These are phyloP conservation scores for Fusarium sambucinum DNA, from an alignment of 2,329 filamentous ascomycete species.

Conservation along the genomic window DNA sequence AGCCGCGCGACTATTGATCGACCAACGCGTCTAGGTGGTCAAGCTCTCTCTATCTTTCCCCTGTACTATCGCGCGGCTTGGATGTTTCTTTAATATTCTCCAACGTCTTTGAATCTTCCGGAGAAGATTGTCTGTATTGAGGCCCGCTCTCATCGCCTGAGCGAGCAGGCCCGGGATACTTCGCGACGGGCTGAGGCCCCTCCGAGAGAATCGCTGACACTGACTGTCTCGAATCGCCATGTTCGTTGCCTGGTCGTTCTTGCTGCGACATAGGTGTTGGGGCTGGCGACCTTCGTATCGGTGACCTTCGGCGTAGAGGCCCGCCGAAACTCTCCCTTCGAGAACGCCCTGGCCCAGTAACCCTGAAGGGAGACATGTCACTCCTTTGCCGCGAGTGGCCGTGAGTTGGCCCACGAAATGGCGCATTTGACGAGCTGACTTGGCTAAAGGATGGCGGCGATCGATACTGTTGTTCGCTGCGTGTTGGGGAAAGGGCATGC, in stretches of 20 bases:
- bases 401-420: conserved; percentile 44
- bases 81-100: conserved; percentile 25
- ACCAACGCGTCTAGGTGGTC: conserved; percentile 29
- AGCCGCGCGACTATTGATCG: conserved; percentile 21
- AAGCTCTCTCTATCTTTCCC: conserved; percentile 31
- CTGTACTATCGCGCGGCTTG: conserved; percentile 33
- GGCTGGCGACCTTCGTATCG: conserved; percentile 30
- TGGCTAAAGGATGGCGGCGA: conserved; percentile 52
- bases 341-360: conserved; percentile 42
- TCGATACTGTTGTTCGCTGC: conserved; percentile 50
- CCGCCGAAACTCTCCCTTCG: conserved; percentile 47
- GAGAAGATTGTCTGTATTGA: conserved; percentile 30
- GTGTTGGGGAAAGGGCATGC: conserved; percentile 45
- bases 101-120: conserved; percentile 30
- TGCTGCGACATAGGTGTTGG: conserved; percentile 39
- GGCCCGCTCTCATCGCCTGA: conserved; percentile 29
- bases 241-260: conserved; percentile 45
- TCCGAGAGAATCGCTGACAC: conserved; percentile 53
- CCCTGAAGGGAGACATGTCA: conserved; percentile 54
- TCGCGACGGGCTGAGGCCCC: conserved; percentile 35
- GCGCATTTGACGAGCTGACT: conserved; percentile 44
- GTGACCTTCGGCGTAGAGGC: conserved; percentile 43
- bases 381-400: conserved; percentile 55
- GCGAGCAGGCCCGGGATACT: conserved; percentile 27
- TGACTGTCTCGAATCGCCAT: conserved; percentile 51